Evolutionary conservation across 2,329 filamentous ascomycete genomes (phyloP).

Genomic region (Escovopsis sp.): DNA sequence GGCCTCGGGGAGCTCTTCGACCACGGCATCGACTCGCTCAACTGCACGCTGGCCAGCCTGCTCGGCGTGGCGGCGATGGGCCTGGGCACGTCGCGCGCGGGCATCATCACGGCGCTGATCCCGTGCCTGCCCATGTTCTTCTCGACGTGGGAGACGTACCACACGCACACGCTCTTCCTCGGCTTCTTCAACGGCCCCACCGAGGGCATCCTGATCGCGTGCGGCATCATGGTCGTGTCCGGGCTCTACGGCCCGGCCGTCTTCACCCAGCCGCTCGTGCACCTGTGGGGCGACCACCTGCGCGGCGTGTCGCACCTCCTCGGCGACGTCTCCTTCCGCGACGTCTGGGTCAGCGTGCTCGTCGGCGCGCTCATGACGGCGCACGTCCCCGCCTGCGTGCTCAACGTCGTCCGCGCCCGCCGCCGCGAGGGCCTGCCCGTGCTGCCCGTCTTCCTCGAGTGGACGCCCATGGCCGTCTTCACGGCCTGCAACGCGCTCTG

Average conservation of each 20-base stretch:
- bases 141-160: slow-evolving; percentile 98
- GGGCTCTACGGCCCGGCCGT: slow-evolving; percentile 73
- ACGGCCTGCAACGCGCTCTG: slow-evolving; percentile 64
- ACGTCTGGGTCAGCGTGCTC: slow-evolving; percentile 66
- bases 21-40: slow-evolving; percentile 91
- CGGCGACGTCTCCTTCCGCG: slow-evolving; percentile 72
- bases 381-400: slow-evolving; percentile 68
- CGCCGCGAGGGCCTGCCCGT: slow-evolving; percentile 64
- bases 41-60: slow-evolving; percentile 84
- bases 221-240: slow-evolving; percentile 68
- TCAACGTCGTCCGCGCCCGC: slow-evolving; percentile 73
- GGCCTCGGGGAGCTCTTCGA: slow-evolving; percentile 94
- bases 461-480: slow-evolving; percentile 65
- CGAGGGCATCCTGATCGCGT: slow-evolving; percentile 78
- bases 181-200: slow-evolving; percentile 89
- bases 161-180: slow-evolving; percentile 87
- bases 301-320: slow-evolving; percentile 50
- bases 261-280: slow-evolving; percentile 82
- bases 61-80: slow-evolving; percentile 83
- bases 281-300: slow-evolving; percentile 53
- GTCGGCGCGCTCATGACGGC: slow-evolving; percentile 47
- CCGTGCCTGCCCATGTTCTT: slow-evolving; percentile 41
- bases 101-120: slow-evolving; percentile 68
- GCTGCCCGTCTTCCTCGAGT: slow-evolving; percentile 62
- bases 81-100: slow-evolving; percentile 77